Conservation (phyloP, 805 yeast species). For the Jamesozyma lodderae region DNA sequence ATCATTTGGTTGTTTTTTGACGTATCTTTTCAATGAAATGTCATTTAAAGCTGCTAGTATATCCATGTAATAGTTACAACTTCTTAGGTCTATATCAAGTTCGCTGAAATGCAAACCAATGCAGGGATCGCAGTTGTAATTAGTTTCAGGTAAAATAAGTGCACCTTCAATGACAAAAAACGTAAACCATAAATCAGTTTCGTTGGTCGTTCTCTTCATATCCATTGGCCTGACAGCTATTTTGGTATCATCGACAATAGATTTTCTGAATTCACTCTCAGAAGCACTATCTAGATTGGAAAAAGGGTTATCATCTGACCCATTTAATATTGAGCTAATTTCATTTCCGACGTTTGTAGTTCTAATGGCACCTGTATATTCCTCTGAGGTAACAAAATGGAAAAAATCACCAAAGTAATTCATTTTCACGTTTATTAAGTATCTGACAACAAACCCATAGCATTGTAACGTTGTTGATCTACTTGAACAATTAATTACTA, state of each 20-base stretch:
- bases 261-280: too few relatives aligned
- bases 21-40: constrained; percentile 12
- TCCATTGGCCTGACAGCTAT: constrained; percentile 9
- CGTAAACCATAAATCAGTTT: constrained; percentile 65
- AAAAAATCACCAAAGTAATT: constrained; percentile 83
- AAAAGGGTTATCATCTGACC: not conserved
- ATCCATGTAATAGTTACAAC: constrained; percentile 90
- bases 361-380: constrained; percentile 39
- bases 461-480: constrained; percentile 58
- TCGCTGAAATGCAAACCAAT: constrained; percentile 53
- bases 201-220: constrained; percentile 49
- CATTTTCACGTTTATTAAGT: constrained; percentile 66
- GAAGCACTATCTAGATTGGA: not conserved
- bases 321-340: not conserved
- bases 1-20: constrained; percentile 11
- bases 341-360: not conserved
- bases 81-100: constrained; percentile 71
- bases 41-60: constrained; percentile 50
- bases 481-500: constrained; percentile 56
- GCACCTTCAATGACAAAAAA: constrained; percentile 65
- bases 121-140: constrained; percentile 57
- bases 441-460: constrained; percentile 72
- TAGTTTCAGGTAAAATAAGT: constrained; percentile 59
- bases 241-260: too few relatives aligned
- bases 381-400: constrained; percentile 82